A percentile compares a stretch with the other conserved stretches of the same genome.
These are phyloP conservation scores for Ceratobasidium sp. DNA, from an alignment of 1,284 basidiomycete species.

Conservation along the genomic window DNA sequence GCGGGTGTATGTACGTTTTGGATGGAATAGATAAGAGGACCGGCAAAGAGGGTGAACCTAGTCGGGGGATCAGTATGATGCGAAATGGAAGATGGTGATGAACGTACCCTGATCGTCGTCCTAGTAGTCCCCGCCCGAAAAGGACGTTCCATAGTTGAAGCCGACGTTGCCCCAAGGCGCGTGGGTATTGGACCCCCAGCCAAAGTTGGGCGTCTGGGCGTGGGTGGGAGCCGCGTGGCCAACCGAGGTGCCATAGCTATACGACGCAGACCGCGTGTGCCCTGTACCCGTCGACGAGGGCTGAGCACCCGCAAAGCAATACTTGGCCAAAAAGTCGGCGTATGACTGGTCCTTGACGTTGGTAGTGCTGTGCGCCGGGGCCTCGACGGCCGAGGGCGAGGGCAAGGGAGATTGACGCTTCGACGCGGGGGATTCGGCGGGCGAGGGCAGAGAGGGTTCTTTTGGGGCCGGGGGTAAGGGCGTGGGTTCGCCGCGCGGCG, in stretches of 20 bases:
- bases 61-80: neutral
- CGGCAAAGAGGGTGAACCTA: conserved; percentile 14
- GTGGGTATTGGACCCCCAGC: conserved; percentile 12
- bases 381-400: conserved; percentile 30
- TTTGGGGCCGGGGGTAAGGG: neutral
- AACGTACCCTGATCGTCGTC: conserved; percentile 31
- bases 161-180: conserved; percentile 23
- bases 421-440: conserved; percentile 11
- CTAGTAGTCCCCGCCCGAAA: conserved; percentile 23
- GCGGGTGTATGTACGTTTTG: conserved; percentile 35
- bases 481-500: conserved; percentile 22
- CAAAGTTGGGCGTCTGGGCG: too few relatives aligned
- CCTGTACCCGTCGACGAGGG: neutral
- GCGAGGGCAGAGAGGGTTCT: conserved; percentile 11
- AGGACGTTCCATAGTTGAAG: conserved; percentile 15
- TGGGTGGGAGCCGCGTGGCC: conserved; percentile 1
- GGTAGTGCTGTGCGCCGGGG: conserved; percentile 31
- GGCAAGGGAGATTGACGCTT: conserved; percentile 16
- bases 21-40: conserved; percentile 34
- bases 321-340: conserved; percentile 42
- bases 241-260: neutral
- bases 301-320: conserved; percentile 40
- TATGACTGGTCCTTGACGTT: conserved; percentile 33
- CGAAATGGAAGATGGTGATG: neutral
- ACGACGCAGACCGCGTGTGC: neutral